phyloP scores from a whole-genome alignment of 2,329 filamentous ascomycete species.

The Calonectria pteridis region DNA sequence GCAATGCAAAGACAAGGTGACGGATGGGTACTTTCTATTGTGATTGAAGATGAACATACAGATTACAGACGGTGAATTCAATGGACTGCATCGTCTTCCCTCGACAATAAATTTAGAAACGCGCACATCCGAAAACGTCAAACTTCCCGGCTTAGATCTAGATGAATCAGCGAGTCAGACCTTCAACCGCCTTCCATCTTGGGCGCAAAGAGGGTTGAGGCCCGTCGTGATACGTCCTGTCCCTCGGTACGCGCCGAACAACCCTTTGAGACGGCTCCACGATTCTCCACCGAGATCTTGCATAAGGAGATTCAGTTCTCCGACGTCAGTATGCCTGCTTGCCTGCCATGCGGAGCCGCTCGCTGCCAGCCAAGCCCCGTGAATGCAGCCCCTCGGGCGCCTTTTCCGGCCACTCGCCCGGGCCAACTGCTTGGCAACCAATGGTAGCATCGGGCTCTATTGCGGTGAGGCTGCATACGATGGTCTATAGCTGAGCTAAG shows the following conservation, averaged over 20 bases:
- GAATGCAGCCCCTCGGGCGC: not conserved
- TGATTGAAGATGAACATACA: not conserved
- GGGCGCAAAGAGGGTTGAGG: not conserved
- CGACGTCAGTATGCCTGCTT: conserved; percentile 27
- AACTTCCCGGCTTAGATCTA: not conserved
- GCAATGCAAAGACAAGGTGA: not conserved
- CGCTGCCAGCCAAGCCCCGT: conserved; percentile 11
- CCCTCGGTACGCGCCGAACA: conserved; percentile 22
- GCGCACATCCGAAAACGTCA: not conserved
- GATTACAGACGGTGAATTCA: not conserved
- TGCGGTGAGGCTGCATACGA: not conserved
- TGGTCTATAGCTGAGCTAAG: not conserved
- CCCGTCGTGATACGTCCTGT: conserved; percentile 16
- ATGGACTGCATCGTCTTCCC: not conserved
- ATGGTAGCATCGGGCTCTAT: not conserved
- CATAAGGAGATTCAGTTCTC: conserved; percentile 27
- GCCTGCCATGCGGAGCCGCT: conserved; percentile 7
- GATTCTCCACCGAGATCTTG: conserved; percentile 25
- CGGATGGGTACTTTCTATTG: not conserved
- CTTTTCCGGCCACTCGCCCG: not conserved
- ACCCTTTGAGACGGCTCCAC: conserved; percentile 12
- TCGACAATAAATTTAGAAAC: not conserved
- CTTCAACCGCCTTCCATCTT: not conserved
- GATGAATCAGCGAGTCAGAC: not conserved
- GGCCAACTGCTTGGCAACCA: not conserved